A percentile compares a stretch with the other conserved stretches of the same genome.
These are phyloP conservation scores for Talaromyces nanjingensis DNA, from an alignment of 495 filamentous ascomycete genomes.

Conservation along the genomic window DNA sequence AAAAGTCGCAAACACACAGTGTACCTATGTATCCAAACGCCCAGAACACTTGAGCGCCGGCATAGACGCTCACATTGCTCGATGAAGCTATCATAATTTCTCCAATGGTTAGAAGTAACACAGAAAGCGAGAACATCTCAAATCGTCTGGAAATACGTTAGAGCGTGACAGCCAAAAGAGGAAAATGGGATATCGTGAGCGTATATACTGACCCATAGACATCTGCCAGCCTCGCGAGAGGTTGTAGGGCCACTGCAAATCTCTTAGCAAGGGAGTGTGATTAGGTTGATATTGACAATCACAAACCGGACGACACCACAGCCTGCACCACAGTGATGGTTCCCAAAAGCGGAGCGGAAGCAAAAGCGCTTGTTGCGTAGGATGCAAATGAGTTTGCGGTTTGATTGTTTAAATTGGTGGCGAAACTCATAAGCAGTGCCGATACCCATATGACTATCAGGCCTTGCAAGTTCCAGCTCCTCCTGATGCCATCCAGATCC, in stretches of 20 bases:
- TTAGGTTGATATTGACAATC: neutral
- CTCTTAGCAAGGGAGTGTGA: neutral
- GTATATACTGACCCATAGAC: slow-evolving; percentile 2
- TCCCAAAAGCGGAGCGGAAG: slow-evolving; percentile 1
- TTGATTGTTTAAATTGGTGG: slow-evolving; percentile 6
- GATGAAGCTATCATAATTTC: slow-evolving; percentile 7
- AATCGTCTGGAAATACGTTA: neutral
- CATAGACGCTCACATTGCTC: slow-evolving; percentile 2
- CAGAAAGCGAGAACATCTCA: slow-evolving; percentile 5
- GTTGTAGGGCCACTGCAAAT: slow-evolving; percentile 1
- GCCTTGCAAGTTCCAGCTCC: slow-evolving; percentile 2
- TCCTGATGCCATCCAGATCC: slow-evolving; percentile 1
- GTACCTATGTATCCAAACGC: slow-evolving; percentile 5
- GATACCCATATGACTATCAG: slow-evolving; percentile 6
- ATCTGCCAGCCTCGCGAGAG: slow-evolving; percentile 6
- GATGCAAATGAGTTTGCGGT: slow-evolving; percentile 3
- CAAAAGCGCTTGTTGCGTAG: slow-evolving; percentile 2
- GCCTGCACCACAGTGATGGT: slow-evolving; percentile 7
- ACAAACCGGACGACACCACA: slow-evolving; percentile 2
- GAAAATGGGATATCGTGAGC: neutral
- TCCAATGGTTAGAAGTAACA: slow-evolving; percentile 5
- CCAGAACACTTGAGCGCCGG: slow-evolving; percentile 5
- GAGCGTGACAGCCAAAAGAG: neutral
- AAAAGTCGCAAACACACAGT: neutral
- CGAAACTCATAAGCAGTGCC: slow-evolving; percentile 5